Conservation (phyloP, 352 stramenopile genomes). For the Pythium phragmitis region DNA sequence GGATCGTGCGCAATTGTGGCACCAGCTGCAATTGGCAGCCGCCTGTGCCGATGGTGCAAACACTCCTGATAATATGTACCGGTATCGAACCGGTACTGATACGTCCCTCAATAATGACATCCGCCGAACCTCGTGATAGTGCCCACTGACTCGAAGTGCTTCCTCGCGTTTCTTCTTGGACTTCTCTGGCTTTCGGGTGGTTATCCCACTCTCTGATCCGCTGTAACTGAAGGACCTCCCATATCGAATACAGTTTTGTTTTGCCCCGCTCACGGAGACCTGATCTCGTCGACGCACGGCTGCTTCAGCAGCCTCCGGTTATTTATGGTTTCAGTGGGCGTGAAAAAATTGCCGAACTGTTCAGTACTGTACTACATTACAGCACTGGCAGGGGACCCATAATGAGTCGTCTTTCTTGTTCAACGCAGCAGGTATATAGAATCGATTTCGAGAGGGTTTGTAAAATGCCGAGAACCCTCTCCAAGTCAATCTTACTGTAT, state of each 20-base stretch:
- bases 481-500: too few species aligned
- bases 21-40: neutral
- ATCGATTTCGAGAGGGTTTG: too few species aligned
- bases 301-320: too few species aligned
- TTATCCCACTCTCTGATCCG: conserved; percentile 20
- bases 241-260: conserved; percentile 7
- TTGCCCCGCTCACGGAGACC: neutral
- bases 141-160: neutral
- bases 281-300: neutral
- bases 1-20: conserved; percentile 1
- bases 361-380: too few species aligned
- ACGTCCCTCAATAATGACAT: neutral
- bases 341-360: too few species aligned
- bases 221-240: conserved; percentile 6
- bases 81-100: conserved; percentile 1
- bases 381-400: too few species aligned
- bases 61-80: conserved; percentile 16
- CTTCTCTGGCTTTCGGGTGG: conserved; percentile 24
- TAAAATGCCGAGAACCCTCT: too few species aligned
- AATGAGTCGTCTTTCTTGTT: too few species aligned
- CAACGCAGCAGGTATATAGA: too few species aligned
- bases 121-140: neutral
- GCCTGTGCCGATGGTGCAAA: conserved; percentile 23
- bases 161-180: neutral
- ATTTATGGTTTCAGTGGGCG: too few species aligned